Percentiles rank a stretch among this genome's conserved stretches.
Conservation (phyloP, 441 rosid genomes). For the Adansonia madagascariensis region DNA sequence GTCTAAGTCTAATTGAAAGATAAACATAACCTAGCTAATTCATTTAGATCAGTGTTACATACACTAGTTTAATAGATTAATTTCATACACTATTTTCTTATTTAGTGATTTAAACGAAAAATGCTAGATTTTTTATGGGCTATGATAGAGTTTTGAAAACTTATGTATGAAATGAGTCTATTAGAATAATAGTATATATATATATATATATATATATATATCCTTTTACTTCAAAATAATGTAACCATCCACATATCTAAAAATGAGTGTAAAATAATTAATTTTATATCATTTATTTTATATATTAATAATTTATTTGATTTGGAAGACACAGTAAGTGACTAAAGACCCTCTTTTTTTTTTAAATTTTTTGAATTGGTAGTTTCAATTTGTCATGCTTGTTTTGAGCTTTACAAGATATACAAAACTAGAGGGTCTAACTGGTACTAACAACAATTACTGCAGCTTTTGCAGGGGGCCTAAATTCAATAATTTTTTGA, state of each 20-base stretch:
- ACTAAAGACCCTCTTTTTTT: background rate
- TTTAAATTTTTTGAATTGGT: background rate
- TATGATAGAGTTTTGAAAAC: too few species aligned
- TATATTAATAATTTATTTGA: background rate
- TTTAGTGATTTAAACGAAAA: too few species aligned
- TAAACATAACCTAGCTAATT: background rate
- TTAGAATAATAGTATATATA: too few species aligned
- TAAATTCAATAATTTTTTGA: background rate
- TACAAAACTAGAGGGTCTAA: background rate
- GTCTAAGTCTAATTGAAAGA: too few species aligned
- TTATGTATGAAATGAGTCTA: too few species aligned
- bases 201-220: too few species aligned
- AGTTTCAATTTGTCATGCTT: background rate
- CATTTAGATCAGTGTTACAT: background rate
- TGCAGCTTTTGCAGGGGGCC: constrained; percentile 9
- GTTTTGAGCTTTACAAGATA: background rate
- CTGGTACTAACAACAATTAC: background rate
- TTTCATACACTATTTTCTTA: too few species aligned
- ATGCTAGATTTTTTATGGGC: too few species aligned
- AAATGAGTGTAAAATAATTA: background rate
- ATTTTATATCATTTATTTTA: background rate
- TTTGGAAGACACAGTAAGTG: too few species aligned
- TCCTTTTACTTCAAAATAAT: too few species aligned
- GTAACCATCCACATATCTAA: background rate
- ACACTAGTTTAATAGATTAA: too few species aligned